A percentile compares a stretch with the other conserved stretches of the same genome.
Conservation (phyloP, 2,329 filamentous ascomycete species). For the Akanthomyces uredinophilus region DNA sequence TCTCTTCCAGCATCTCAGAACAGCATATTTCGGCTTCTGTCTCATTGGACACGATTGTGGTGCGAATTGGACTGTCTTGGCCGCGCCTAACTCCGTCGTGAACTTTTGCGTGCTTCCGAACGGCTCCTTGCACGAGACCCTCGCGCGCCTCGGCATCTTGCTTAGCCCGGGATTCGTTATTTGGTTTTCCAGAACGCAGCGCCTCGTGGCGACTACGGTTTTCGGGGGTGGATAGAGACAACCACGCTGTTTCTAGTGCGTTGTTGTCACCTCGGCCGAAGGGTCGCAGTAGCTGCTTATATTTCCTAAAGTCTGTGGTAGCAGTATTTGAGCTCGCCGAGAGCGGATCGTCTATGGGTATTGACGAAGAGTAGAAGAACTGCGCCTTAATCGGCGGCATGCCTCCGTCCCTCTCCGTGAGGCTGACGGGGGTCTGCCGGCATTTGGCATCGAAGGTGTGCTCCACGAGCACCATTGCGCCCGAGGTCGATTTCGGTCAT, state of each 20-base stretch:
- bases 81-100: slow-evolving; percentile 36
- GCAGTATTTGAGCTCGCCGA: slow-evolving; percentile 54
- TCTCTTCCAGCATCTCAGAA: neutral
- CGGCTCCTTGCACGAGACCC: slow-evolving; percentile 39
- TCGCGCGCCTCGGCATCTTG: slow-evolving; percentile 32
- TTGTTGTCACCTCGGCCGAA: slow-evolving; percentile 77
- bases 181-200: slow-evolving; percentile 18
- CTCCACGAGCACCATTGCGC: slow-evolving; percentile 17
- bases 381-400: slow-evolving; percentile 61
- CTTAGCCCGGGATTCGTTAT: slow-evolving; percentile 25
- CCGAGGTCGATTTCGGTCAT: neutral
- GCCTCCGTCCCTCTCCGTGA: slow-evolving; percentile 35
- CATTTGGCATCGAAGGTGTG: slow-evolving; percentile 61
- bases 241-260: slow-evolving; percentile 74
- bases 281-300: slow-evolving; percentile 63
- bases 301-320: slow-evolving; percentile 44
- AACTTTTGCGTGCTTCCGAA: slow-evolving; percentile 41
- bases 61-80: slow-evolving; percentile 21
- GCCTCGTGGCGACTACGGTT: slow-evolving; percentile 44
- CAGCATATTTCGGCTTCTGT: slow-evolving; percentile 5
- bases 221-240: slow-evolving; percentile 48
- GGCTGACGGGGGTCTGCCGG: slow-evolving; percentile 45
- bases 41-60: neutral
- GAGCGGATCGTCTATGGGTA: slow-evolving; percentile 86
- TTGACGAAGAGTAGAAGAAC: slow-evolving; percentile 79